Base-by-base conservation (phyloP, 1,139 yeast species). In the Debaryomycetaceae sp. region DNA sequence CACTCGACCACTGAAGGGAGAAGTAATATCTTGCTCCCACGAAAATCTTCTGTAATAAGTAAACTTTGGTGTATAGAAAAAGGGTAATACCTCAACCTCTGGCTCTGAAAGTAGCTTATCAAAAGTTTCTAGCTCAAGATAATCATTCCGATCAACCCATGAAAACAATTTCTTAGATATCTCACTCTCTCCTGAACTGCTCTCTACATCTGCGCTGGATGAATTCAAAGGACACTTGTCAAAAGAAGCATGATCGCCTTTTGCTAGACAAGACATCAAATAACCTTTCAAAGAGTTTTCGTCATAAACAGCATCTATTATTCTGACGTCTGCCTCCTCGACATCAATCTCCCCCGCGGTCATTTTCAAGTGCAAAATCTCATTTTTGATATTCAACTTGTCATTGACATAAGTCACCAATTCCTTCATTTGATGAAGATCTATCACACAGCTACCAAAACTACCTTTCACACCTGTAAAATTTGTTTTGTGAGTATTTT, bases 91-190 rank as follows among this genome's bases (percentile, higher is more conserved):
- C 14, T 68, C 66, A 40, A 91, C 75, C 38, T 71, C 65, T 0
- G 95, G 93, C 39, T 73, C 65, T 1, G 77, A 70, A 5, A 78
- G 68, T 2, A 64, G 69, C 23, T 70, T 62, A 49, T 75, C 70
- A n/a, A 66, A 66, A 52, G 75, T 71, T 56, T 80, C 88, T 38
- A 91, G 66, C 57, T 93, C 98, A 13, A 80, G 72, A 55, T 83
- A 93, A 64, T 93, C 99, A 47, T 87, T 81, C 30, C 78, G 65
- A 58, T 93, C 97, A 42, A 83, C 69, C 98, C 98, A 93, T 0
- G 80, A 61, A 44, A 68, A 60, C 51, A 84, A 88, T 42, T 63
- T 65, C 30, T 74, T 80, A 31, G 65, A 62, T 6, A 68, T 63
- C 34, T 69, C 68, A 44, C 71, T 59, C 40, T 63, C 63, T 27